Conservation (phyloP, 2,329 filamentous ascomycete species). For the Kalmusia sp. region DNA sequence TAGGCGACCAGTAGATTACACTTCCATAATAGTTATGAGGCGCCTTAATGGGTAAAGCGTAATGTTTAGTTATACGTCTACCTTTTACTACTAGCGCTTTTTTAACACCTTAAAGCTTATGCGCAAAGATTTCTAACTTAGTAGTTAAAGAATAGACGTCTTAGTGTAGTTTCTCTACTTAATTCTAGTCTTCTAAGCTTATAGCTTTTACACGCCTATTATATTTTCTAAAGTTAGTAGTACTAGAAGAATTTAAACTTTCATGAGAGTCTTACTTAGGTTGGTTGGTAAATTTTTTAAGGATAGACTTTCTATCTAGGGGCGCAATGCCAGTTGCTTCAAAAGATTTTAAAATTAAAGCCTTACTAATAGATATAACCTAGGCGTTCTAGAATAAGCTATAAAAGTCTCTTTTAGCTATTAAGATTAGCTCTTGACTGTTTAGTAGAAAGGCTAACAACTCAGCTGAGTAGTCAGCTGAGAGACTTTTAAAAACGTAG, state of each 20-base stretch:
- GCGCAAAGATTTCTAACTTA: no score
- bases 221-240: no score
- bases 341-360: background rate
- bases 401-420: constrained; percentile 9
- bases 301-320: background rate
- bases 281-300: no score
- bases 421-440: background rate
- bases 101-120: no score
- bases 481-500: constrained; percentile 19
- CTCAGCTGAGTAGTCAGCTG: background rate
- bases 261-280: no score
- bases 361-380: background rate
- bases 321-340: background rate
- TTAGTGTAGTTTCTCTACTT: no score
- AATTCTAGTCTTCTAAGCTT: no score
- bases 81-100: no score
- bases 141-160: no score
- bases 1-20: constrained; percentile 11
- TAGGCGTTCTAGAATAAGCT: background rate
- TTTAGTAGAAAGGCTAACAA: background rate
- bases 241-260: no score
- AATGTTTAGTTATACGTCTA: constrained; percentile 8
- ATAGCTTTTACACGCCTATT: no score
- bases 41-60: constrained; percentile 6
- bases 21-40: constrained; percentile 10